Evolutionary conservation across 192 early-diverging fungal species (phyloP).

Genomic region (Umbelopsis isabellina): DNA sequence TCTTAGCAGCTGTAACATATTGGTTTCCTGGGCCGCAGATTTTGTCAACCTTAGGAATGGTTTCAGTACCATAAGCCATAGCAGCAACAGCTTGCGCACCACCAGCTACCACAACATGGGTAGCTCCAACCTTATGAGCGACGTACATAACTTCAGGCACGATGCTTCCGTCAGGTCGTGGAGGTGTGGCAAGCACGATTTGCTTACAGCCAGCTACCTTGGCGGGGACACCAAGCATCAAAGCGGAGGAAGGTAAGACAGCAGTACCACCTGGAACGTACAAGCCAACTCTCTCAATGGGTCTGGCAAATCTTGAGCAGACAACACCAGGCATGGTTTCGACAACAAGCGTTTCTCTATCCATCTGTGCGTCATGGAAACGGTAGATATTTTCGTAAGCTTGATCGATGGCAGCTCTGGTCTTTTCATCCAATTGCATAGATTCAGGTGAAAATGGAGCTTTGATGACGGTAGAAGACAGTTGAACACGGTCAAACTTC

Average conservation of each 20-base stretch:
- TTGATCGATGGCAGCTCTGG: constrained; percentile 87
- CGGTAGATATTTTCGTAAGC: constrained; percentile 91
- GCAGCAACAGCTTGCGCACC: constrained; percentile 98
- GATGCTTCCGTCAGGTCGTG: constrained; percentile 86
- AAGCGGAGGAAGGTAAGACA: constrained; percentile 90
- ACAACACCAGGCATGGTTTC: constrained; percentile 98
- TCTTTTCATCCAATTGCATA: constrained; percentile 60
- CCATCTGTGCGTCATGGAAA: constrained; percentile 95
- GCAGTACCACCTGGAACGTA: constrained; percentile 99
- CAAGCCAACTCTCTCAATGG: constrained; percentile 95
- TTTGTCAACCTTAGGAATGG: constrained; percentile 98
- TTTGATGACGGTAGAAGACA: constrained; percentile 71
- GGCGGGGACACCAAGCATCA: constrained; percentile 98
- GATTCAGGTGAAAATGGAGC: constrained; percentile 79
- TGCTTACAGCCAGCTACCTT: constrained; percentile 94
- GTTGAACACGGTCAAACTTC: constrained; percentile 88
- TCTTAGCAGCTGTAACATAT: constrained; percentile 99
- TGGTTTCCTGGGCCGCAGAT: constrained; percentile 99
- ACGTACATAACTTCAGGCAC: constrained; percentile 98
- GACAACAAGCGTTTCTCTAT: constrained; percentile 67
- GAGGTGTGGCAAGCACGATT: constrained; percentile 96
- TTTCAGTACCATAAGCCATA: constrained; percentile 98
- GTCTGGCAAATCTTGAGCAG: constrained; percentile 91
- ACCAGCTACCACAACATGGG: constrained; percentile 88
- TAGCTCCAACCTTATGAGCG: constrained; percentile 95